Evolutionary conservation across 192 early-diverging fungal species (phyloP), one percentile per base, ranked within the genome.

Genomic region (Spizellomyces sp.): DNA sequence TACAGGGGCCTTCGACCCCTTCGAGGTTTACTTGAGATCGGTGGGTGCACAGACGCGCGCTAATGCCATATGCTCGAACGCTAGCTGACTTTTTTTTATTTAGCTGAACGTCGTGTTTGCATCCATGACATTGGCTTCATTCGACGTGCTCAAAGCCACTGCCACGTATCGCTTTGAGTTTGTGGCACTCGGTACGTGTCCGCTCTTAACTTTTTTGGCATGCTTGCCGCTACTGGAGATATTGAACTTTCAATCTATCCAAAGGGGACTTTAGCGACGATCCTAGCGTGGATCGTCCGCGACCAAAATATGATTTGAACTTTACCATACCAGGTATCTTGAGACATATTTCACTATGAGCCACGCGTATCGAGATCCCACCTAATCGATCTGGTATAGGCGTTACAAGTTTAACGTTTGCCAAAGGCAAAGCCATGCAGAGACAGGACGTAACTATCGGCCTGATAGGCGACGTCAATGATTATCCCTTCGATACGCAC

Each of bases 251-350:
- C 52, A 54, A 14, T 54, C 52, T n/a, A 0, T n/a, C 52, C 52
- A 54, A 2, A 54, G 52, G 52, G 52, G 52, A 54, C 17, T 54
- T 54, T 19, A 54, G 14, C 52, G 52, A 14, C 0, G 17, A 54
- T 54, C 17, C 17, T 54, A 19, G 1, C 3, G 14, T 54, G 52
- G 52, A 19, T 14, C 52, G 52, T n/a, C 15, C 52, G 14, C 15
- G 15, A 54, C 52, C 52, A 14, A 54, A 54, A 3, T 60, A 60
- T 22, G 59, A 60, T 27, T 21, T 60, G 59, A 60, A 60, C 21
- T 21, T 60, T 27, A 60, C 59, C 12, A 36, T 60, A 21, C n/a
- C 27, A 12, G 59, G 59, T 21, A 12, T 21, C 27, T 36, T 36
- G 27, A 36, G 27, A 36, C 27, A 3, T 36, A 36, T 36, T 36